Conservation (phyloP, 2,329 filamentous ascomycete genomes). For the Cercospora zeina region DNA sequence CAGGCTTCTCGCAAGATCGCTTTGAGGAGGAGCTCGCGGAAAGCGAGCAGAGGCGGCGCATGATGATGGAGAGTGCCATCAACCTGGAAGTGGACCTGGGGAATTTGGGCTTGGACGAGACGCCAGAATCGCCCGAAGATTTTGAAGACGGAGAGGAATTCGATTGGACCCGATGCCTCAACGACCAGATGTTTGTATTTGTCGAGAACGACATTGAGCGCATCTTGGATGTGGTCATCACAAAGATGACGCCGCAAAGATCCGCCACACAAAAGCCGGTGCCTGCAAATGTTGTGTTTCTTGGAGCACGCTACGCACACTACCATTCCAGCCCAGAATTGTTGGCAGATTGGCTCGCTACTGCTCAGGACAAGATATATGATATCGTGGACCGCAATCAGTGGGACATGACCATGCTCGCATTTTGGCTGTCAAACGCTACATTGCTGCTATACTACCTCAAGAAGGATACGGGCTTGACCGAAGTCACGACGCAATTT, state of each 20-base stretch:
- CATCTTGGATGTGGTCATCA: conserved; percentile 94
- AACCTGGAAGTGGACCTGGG: conserved; percentile 95
- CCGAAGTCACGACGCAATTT: conserved; percentile 80
- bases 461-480: conserved; percentile 84
- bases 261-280: conserved; percentile 97
- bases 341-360: conserved; percentile 74
- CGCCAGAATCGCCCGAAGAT: conserved; percentile 85
- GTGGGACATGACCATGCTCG: conserved; percentile 99
- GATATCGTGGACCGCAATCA: conserved; percentile 92
- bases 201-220: conserved; percentile 89
- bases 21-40: conserved; percentile 98
- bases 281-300: conserved; percentile 93
- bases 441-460: conserved; percentile 94
- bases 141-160: conserved; percentile 91
- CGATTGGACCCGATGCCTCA: conserved; percentile 88
- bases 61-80: conserved; percentile 99
- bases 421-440: conserved; percentile 98
- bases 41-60: conserved; percentile 88
- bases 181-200: conserved; percentile 99
- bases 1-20: conserved; percentile 85
- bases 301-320: conserved; percentile 92
- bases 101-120: conserved; percentile 92
- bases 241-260: conserved; percentile 94
- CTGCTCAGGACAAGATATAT: conserved; percentile 95
- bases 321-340: conserved; percentile 90